phyloP scores from a whole-genome alignment of 139 green algal genomes.

The Chlorella sp. region DNA sequence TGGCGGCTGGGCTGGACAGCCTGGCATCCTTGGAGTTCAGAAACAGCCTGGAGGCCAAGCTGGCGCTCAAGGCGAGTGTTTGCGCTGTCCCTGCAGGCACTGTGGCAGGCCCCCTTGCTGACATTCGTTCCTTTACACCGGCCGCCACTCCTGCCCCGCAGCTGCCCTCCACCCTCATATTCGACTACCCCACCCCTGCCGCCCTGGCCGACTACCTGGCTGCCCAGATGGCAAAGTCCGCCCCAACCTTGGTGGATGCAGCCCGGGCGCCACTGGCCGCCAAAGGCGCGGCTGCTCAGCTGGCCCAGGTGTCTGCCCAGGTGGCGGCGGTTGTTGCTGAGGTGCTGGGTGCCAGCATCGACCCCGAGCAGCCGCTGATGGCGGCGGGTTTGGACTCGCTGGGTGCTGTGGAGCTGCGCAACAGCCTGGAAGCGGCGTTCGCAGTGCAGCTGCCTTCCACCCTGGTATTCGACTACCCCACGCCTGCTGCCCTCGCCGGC shows the following conservation, averaged over 20 bases:
- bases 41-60: conserved; percentile 42
- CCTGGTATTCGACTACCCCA: conserved; percentile 59
- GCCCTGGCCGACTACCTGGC: conserved; percentile 40
- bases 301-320: neutral
- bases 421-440: conserved; percentile 42
- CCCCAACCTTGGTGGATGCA: too few species aligned
- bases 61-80: too few species aligned
- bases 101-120: too few species aligned
- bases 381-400: conserved; percentile 61
- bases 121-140: too few species aligned
- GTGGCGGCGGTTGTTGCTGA: conserved; percentile 3
- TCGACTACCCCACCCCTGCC: conserved; percentile 51
- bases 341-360: conserved; percentile 7
- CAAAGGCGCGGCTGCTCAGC: neutral
- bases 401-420: conserved; percentile 49
- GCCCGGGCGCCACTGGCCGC: too few species aligned
- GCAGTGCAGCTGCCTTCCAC: conserved; percentile 39
- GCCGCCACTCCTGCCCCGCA: too few species aligned
- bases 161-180: conserved; percentile 42
- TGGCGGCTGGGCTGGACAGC: conserved; percentile 64
- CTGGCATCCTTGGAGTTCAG: conserved; percentile 54
- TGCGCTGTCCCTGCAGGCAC: too few species aligned
- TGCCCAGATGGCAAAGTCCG: neutral
- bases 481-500: conserved; percentile 39
- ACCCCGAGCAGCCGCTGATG: conserved; percentile 29